A percentile compares a stretch with the other conserved stretches of the same genome.
phyloP scores from a whole-genome alignment of 805 yeast species.

The Pichia ethanolica region DNA sequence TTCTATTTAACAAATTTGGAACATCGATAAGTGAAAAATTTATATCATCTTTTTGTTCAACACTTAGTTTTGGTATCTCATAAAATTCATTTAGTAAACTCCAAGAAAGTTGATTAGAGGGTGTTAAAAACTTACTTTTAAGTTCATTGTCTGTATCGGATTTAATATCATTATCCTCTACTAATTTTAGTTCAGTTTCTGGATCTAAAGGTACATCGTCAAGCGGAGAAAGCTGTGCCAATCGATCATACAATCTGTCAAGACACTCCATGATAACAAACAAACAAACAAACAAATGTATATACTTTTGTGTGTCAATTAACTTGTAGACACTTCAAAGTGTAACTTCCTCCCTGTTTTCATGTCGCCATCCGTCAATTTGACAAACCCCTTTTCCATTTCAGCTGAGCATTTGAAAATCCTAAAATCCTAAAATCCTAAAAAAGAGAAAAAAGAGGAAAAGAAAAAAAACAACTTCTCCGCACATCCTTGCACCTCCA shows the following conservation, averaged over 20 bases:
- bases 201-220: neutral
- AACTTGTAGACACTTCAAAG: too few species aligned
- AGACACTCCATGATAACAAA: neutral
- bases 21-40: slow-evolving; percentile 39
- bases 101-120: slow-evolving; percentile 59
- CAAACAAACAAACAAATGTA: too few species aligned
- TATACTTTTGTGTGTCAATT: too few species aligned
- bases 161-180: too few species aligned
- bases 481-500: too few species aligned
- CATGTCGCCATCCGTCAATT: too few species aligned
- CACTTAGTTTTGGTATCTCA: slow-evolving; percentile 33
- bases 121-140: slow-evolving; percentile 45
- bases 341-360: too few species aligned
- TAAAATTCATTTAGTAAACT: slow-evolving; percentile 66
- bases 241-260: neutral
- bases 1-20: slow-evolving; percentile 59
- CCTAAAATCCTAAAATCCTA: too few species aligned
- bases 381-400: too few species aligned
- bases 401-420: too few species aligned
- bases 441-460: too few species aligned
- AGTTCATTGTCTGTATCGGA: slow-evolving; percentile 16
- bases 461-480: too few species aligned
- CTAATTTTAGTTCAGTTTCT: slow-evolving; percentile 8
- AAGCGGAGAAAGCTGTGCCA: neutral
- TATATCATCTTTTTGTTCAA: slow-evolving; percentile 19